A percentile compares a stretch with the other conserved stretches of the same genome.
These are phyloP conservation scores for Colletotrichum sp. DNA, from an alignment of 2,329 filamentous ascomycete genomes.

Conservation along the genomic window DNA sequence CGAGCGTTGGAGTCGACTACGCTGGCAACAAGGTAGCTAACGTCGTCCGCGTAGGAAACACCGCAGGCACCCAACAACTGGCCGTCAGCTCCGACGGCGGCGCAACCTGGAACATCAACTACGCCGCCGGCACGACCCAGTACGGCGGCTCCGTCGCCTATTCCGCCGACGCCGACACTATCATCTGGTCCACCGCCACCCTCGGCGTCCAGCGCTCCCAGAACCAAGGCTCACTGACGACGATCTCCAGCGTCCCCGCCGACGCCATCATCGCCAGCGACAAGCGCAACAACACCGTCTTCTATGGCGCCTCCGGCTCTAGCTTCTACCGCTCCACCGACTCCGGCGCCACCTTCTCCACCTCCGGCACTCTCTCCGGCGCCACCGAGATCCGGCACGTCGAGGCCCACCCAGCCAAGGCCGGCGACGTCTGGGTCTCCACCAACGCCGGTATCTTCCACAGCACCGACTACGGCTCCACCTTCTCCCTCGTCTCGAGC, in stretches of 20 bases:
- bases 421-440: conserved; percentile 66
- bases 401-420: conserved; percentile 57
- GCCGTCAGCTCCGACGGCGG: conserved; percentile 56
- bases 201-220: conserved; percentile 47
- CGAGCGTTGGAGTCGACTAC: conserved; percentile 52
- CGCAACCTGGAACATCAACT: conserved; percentile 50
- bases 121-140: conserved; percentile 45
- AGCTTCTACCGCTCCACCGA: conserved; percentile 58
- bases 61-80: conserved; percentile 44
- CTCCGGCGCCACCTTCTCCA: conserved; percentile 48
- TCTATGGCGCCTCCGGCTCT: conserved; percentile 53
- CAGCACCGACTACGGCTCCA: conserved; percentile 54
- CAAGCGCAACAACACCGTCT: conserved; percentile 55
- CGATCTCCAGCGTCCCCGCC: conserved; percentile 48
- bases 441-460: conserved; percentile 59
- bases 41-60: conserved; percentile 56
- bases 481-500: conserved; percentile 45
- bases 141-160: conserved; percentile 52
- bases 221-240: conserved; percentile 43
- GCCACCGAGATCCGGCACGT: conserved; percentile 58
- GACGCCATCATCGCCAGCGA: conserved; percentile 57
- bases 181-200: conserved; percentile 50
- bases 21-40: conserved; percentile 49
- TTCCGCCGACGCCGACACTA: conserved; percentile 54
- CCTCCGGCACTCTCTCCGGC: conserved; percentile 37